These are phyloP conservation scores for Lantana camara DNA, from an alignment of 257 asterid genomes.

Conservation along the genomic window DNA sequence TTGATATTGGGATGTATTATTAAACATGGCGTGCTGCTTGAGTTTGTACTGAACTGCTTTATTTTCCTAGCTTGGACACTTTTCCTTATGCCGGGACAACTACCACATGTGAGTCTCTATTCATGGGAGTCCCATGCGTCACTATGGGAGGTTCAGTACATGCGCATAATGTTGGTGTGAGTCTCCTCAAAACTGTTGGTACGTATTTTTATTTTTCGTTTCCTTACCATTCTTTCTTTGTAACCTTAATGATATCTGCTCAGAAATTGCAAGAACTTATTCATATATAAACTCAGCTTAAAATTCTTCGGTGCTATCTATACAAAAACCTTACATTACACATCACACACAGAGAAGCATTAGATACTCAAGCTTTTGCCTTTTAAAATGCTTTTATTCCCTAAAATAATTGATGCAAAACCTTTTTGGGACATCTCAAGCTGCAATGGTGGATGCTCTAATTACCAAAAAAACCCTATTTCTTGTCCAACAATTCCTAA, in stretches of 20 bases:
- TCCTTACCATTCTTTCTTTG: conserved; percentile 3
- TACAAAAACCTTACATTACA: neutral
- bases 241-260: conserved; percentile 8
- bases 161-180: conserved; percentile 96
- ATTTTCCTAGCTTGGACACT: conserved; percentile 82
- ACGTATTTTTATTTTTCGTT: conserved; percentile 30
- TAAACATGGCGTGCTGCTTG: conserved; percentile 14
- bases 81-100: conserved; percentile 99
- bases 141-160: conserved; percentile 95
- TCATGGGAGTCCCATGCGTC: conserved; percentile 99
- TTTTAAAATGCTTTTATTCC: neutral
- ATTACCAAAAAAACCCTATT: neutral
- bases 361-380: neutral
- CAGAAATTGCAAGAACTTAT: neutral
- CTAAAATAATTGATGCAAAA: conserved; percentile 1
- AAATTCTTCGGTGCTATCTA: neutral
- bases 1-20: conserved; percentile 20
- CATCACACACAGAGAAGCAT: conserved; percentile 6
- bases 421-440: neutral
- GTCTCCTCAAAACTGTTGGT: conserved; percentile 89
- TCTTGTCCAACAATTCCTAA: neutral
- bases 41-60: conserved; percentile 24
- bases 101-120: conserved; percentile 95
- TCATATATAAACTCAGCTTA: neutral
- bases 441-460: neutral